Percentiles rank a stretch among this genome's conserved stretches.
These are phyloP conservation scores for Zoysia pacifica DNA, from an alignment of 176 grass and related monocot species.

Conservation along the genomic window DNA sequence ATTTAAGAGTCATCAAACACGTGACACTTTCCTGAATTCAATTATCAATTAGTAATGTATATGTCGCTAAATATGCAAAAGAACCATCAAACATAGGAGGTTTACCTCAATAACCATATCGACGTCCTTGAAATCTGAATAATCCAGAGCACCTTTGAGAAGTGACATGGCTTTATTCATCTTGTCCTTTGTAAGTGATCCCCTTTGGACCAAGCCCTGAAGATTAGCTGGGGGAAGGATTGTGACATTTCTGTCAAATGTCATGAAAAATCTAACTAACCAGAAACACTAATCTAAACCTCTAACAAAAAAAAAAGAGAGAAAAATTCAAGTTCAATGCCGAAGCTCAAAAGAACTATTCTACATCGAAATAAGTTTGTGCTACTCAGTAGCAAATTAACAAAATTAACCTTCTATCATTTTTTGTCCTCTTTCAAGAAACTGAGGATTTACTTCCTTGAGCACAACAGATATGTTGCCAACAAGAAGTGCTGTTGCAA, in stretches of 20 bases:
- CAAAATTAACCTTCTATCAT: conserved; percentile 75
- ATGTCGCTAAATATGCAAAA: background rate
- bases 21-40: background rate
- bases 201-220: conserved; percentile 91
- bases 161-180: conserved; percentile 86
- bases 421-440: conserved; percentile 86
- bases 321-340: background rate
- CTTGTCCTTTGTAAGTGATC: conserved; percentile 84
- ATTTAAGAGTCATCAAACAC: background rate
- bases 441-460: conserved; percentile 88
- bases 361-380: background rate
- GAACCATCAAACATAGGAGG: background rate
- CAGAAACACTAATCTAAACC: background rate
- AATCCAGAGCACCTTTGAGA: conserved; percentile 85
- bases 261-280: background rate
- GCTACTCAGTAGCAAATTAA: background rate
- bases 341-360: background rate
- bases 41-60: background rate
- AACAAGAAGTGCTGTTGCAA: conserved; percentile 93
- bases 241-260: background rate
- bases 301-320: background rate
- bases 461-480: conserved; percentile 81
- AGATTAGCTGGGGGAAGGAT: conserved; percentile 64
- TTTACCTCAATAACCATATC: conserved; percentile 99
- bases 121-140: conserved; percentile 88